Conservation (phyloP, 1,139 yeast genomes). For the Kazachstania sp. region DNA sequence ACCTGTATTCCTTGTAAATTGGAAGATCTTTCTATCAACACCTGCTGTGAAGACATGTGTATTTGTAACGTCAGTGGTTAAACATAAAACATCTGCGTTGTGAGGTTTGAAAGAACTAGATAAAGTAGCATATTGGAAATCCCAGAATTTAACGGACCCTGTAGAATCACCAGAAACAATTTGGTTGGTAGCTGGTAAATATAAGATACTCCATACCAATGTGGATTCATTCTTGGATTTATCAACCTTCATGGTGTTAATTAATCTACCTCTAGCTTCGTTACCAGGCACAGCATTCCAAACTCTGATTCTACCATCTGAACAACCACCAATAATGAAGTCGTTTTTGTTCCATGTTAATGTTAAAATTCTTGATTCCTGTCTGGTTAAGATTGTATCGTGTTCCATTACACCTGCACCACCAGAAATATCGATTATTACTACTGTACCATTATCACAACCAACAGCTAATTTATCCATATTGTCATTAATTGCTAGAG, state of each 20-base stretch:
- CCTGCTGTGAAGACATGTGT: slow-evolving; percentile 79
- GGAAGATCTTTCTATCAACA: slow-evolving; percentile 83
- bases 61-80: slow-evolving; percentile 55
- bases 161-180: slow-evolving; percentile 94
- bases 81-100: slow-evolving; percentile 82
- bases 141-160: slow-evolving; percentile 92
- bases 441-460: slow-evolving; percentile 92
- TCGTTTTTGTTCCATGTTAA: slow-evolving; percentile 65
- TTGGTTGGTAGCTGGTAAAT: slow-evolving; percentile 54
- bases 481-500: slow-evolving; percentile 56
- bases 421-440: slow-evolving; percentile 70
- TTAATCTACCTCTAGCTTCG: slow-evolving; percentile 44
- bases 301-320: slow-evolving; percentile 84
- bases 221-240: slow-evolving; percentile 69
- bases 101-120: slow-evolving; percentile 76
- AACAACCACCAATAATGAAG: slow-evolving; percentile 79
- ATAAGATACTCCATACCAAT: slow-evolving; percentile 76
- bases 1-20: slow-evolving; percentile 28
- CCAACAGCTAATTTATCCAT: slow-evolving; percentile 75
- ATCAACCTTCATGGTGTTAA: slow-evolving; percentile 74
- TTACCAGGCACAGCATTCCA: slow-evolving; percentile 43
- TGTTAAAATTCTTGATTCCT: slow-evolving; percentile 72
- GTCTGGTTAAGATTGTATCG: slow-evolving; percentile 69
- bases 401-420: slow-evolving; percentile 79
- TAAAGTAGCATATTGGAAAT: slow-evolving; percentile 61